Evolutionary conservation across 176 grass and related monocot species (phyloP), one percentile per base, ranked within the genome.

Genomic region (Oropetium thomaeum): DNA sequence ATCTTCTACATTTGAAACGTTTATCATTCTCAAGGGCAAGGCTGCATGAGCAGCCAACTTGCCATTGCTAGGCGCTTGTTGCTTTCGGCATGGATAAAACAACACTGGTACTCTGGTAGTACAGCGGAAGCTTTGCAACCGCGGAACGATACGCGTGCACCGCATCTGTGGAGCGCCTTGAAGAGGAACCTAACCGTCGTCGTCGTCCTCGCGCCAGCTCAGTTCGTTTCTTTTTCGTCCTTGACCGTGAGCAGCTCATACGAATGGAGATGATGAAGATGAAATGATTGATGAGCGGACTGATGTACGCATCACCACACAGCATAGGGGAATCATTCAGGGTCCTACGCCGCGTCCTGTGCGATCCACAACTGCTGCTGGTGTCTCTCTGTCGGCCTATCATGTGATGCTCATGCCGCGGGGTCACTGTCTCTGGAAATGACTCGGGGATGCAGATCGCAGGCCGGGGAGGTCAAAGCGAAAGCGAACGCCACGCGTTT

Each of bases 301-400:
- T 39, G 57, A 44, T 42, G 60, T 26, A 30, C 5, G 39, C 42
- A 8, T 72, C 22, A 65, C 60, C 0, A 17, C 10, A 25, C 22
- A 11, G 8, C 52, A n/a, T n/a, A n/a, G n/a, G n/a, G n/a, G n/a
- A n/a, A n/a, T n/a, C n/a, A n/a, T n/a, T n/a, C n/a, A n/a, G n/a
- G n/a, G n/a, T n/a, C n/a, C n/a, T n/a, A n/a, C n/a, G n/a, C n/a
- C n/a, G n/a, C n/a, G 34, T 23, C 5, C 39, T 25, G 79, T 73
- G 79, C 69, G 59, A 74, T 74, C 69, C 54, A 47, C 45, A 7
- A n/a, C 35, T n/a, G 49, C 8, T 17, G 62, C 28, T n/a, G n/a
- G n/a, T n/a, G n/a, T n/a, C n/a, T n/a, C n/a, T n/a, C n/a, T 58
- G 80, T 67, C 49, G 70, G 48, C 20, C 53, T 28, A 7, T 57